Conservation (phyloP, 2,329 filamentous ascomycete species). For the Macrophomina tecta region DNA sequence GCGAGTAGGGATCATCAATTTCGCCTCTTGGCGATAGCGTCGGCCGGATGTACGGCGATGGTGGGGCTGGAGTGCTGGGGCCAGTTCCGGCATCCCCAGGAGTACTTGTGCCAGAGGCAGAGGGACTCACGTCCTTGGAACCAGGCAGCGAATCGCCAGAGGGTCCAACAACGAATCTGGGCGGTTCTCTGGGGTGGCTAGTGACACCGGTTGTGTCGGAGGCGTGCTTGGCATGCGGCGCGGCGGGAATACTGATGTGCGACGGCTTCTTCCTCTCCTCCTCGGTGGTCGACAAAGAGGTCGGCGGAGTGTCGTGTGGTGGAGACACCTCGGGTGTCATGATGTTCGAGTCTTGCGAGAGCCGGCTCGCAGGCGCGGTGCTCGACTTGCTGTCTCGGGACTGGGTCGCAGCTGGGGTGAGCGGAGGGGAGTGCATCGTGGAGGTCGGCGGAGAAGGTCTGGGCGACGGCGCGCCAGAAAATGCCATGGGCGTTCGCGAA, state of each 20-base stretch:
- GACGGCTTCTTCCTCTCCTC: conserved; percentile 25
- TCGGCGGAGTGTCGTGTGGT: conserved; percentile 61
- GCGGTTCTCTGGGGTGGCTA: conserved; percentile 55
- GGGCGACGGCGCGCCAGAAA: conserved; percentile 63
- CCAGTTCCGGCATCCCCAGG: conserved; percentile 48
- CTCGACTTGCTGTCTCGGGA: conserved; percentile 58
- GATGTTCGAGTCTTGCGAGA: conserved; percentile 51
- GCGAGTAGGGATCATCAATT: conserved; percentile 84
- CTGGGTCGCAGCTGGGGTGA: conserved; percentile 82
- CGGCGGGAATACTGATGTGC: conserved; percentile 48
- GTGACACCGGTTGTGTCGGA: conserved; percentile 36
- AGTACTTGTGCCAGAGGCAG: conserved; percentile 58
- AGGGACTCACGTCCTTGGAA: conserved; percentile 68
- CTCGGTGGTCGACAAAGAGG: conserved; percentile 39
- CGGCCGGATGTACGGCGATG: conserved; percentile 71
- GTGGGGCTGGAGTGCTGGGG: conserved; percentile 50
- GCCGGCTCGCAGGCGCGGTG: conserved; percentile 39
- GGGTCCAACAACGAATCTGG: conserved; percentile 63
- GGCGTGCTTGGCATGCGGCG: conserved; percentile 29
- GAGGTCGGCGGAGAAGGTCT: conserved; percentile 70
- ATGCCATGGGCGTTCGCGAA: conserved; percentile 59
- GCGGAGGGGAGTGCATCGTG: conserved; percentile 82
- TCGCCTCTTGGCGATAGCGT: conserved; percentile 77
- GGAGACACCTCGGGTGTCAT: conserved; percentile 64
- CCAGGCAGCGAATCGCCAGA: conserved; percentile 59